Evolutionary conservation across 2,329 filamentous ascomycete genomes (phyloP).

Genomic region (Chaetomium globosum): DNA sequence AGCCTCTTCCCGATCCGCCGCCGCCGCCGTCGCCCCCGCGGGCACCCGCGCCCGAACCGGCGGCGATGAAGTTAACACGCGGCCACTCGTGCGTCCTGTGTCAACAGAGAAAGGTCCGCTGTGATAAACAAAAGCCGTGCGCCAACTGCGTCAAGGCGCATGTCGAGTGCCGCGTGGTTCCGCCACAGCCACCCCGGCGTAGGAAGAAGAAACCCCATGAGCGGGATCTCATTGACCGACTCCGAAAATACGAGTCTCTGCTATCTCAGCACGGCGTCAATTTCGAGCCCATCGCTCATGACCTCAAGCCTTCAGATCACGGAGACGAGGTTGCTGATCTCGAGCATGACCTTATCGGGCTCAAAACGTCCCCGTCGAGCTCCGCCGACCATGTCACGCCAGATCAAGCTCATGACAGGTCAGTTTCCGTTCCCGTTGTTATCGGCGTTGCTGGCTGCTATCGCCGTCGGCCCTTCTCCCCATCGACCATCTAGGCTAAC

Average conservation of each 20-base stretch:
- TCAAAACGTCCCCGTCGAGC: conserved; percentile 56
- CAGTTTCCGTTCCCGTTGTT: conserved; percentile 24
- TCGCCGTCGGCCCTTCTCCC: conserved; percentile 14
- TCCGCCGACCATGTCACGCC: conserved; percentile 44
- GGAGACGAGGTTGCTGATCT: conserved; percentile 59
- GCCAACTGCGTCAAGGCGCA: conserved; percentile 66
- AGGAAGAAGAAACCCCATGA: conserved; percentile 69
- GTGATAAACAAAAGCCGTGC: conserved; percentile 73
- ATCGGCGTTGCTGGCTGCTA: not conserved
- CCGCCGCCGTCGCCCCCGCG: conserved; percentile 40
- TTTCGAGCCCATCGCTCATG: conserved; percentile 68
- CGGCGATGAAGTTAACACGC: conserved; percentile 58
- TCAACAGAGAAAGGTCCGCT: conserved; percentile 75
- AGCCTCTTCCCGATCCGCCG: conserved; percentile 31
- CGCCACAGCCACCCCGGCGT: conserved; percentile 59
- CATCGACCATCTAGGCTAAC: conserved; percentile 31
- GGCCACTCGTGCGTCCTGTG: conserved; percentile 70
- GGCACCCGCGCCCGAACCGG: conserved; percentile 44
- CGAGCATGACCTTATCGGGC: conserved; percentile 57
- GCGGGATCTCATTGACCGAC: conserved; percentile 68
- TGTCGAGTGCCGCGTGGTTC: conserved; percentile 62
- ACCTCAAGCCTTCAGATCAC: conserved; percentile 48
- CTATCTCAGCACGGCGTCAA: conserved; percentile 66
- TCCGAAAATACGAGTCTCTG: conserved; percentile 68
- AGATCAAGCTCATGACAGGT: conserved; percentile 38